These are phyloP conservation scores for Lizonia empirigonia DNA, from an alignment of 2,329 filamentous ascomycete genomes.

Conservation along the genomic window DNA sequence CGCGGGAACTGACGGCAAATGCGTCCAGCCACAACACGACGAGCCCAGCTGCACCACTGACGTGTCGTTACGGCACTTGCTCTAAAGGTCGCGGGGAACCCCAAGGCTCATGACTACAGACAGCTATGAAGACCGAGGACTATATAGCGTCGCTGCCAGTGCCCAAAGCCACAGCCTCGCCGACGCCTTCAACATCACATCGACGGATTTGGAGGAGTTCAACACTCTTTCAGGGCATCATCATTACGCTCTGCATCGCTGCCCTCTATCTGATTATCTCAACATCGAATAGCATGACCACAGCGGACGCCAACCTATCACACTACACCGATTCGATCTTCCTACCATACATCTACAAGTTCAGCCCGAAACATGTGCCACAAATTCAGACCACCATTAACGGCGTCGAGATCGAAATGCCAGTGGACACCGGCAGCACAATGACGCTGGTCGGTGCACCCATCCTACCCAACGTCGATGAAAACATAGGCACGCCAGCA, in stretches of 20 bases:
- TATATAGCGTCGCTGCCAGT: constrained; percentile 20
- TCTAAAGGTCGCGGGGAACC: constrained; percentile 14
- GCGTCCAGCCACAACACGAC: constrained; percentile 1
- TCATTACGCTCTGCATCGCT: constrained; percentile 6
- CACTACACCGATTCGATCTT: constrained; percentile 37
- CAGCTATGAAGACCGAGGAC: constrained; percentile 28
- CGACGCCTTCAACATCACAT: constrained; percentile 24
- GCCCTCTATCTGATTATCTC: constrained; percentile 15
- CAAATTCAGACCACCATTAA: constrained; percentile 38
- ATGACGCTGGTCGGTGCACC: constrained; percentile 43
- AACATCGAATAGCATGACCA: constrained; percentile 16
- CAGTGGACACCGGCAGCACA: constrained; percentile 46
- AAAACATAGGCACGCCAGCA: constrained; percentile 31
- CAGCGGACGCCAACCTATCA: constrained; percentile 12
- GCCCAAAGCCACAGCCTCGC: constrained; percentile 3
- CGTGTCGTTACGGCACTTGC: constrained; percentile 14
- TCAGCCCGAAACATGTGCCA: constrained; percentile 33
- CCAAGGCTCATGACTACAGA: constrained; percentile 20
- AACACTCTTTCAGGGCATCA: constrained; percentile 27
- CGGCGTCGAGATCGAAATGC: constrained; percentile 37
- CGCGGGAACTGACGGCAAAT: constrained; percentile 1
- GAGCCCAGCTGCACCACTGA: constrained; percentile 18
- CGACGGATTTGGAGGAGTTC: constrained; percentile 20
- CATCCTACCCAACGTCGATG: constrained; percentile 35
- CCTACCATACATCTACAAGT: constrained; percentile 39